These are phyloP conservation scores for Malassezia yamatoensis DNA, from an alignment of 1,284 basidiomycete genomes.

Conservation along the genomic window DNA sequence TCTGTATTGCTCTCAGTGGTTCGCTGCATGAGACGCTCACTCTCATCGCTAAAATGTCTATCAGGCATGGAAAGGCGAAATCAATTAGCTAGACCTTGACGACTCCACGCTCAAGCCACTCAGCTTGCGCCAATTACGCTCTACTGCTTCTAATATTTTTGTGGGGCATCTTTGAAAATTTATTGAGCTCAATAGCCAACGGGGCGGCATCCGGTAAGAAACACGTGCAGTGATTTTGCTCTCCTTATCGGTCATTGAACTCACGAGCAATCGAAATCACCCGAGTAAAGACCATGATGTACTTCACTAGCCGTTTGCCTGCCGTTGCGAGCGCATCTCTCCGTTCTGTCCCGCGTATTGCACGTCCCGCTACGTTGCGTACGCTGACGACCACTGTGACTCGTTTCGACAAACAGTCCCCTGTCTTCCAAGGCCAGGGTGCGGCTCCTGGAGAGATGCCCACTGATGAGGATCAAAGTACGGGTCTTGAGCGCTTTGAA, in stretches of 20 bases:
- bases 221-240: conserved; percentile 1
- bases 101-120: conserved; percentile 1
- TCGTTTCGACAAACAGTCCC: conserved; percentile 49
- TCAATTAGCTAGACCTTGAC: too few relatives aligned
- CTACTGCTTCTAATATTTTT: neutral
- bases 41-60: neutral
- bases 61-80: too few relatives aligned
- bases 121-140: neutral
- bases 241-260: neutral
- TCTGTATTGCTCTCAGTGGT: neutral
- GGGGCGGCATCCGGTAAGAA: neutral
- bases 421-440: conserved; percentile 64
- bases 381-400: conserved; percentile 29
- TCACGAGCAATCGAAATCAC: conserved; percentile 1
- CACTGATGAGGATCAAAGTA: conserved; percentile 78
- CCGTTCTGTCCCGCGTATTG: neutral
- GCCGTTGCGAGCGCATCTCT: conserved; percentile 6
- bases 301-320: conserved; percentile 10
- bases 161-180: neutral
- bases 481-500: conserved; percentile 92
- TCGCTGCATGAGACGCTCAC: neutral
- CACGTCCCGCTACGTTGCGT: conserved; percentile 21
- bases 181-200: neutral
- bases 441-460: conserved; percentile 67
- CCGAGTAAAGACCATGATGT: conserved; percentile 17